Evolutionary conservation across 2,329 filamentous ascomycete species (phyloP).

Genomic region (Madurella mycetomatis): DNA sequence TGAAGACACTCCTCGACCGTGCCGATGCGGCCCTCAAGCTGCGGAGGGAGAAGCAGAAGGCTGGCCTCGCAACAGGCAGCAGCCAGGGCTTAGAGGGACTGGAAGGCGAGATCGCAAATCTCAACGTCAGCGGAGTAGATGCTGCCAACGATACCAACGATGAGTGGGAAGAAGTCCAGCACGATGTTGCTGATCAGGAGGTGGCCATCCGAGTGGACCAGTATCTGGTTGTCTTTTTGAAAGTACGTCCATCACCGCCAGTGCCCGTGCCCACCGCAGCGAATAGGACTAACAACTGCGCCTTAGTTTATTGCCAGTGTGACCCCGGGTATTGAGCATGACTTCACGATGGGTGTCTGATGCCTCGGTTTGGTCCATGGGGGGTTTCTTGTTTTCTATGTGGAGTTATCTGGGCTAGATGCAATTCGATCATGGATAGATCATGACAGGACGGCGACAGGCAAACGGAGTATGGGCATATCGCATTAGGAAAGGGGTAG

Average conservation of each 20-base stretch:
- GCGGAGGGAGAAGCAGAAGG: constrained; percentile 73
- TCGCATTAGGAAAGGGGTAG: neutral
- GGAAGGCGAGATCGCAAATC: constrained; percentile 71
- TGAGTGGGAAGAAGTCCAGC: constrained; percentile 63
- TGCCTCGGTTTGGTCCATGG: neutral
- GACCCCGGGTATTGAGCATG: constrained; percentile 94
- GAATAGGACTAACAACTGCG: constrained; percentile 25
- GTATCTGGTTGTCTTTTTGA: constrained; percentile 81
- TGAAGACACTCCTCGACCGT: constrained; percentile 95
- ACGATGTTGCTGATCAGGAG: constrained; percentile 63
- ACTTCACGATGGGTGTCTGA: constrained; percentile 94
- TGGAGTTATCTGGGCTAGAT: neutral
- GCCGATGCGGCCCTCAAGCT: constrained; percentile 91
- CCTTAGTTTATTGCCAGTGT: constrained; percentile 74
- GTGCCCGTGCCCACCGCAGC: neutral
- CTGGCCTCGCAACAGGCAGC: constrained; percentile 46
- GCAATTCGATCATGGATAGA: constrained; percentile 5
- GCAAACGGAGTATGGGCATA: constrained; percentile 9
- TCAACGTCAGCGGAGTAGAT: constrained; percentile 53
- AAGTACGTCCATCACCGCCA: constrained; percentile 46
- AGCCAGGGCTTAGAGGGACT: constrained; percentile 73
- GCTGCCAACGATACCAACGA: constrained; percentile 48
- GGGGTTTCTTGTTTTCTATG: neutral
- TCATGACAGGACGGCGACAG: neutral
- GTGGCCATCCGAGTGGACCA: constrained; percentile 83